Base-by-base conservation (phyloP, 805 yeast species). In the Schwanniomyces polymorphus region DNA sequence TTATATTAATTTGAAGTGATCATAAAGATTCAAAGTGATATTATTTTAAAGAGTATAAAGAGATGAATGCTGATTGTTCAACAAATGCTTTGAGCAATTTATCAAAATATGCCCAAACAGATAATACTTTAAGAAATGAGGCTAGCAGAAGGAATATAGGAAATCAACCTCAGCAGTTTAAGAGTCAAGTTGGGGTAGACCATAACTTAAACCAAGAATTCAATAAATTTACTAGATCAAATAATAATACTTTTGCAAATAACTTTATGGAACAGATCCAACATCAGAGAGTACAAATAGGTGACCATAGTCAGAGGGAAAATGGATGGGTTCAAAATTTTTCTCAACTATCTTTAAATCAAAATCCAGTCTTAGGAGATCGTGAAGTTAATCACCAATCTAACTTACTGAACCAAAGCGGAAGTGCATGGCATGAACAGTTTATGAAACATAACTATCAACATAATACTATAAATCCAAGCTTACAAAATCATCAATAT, bases 61-160 rank as follows among this genome's bases (percentile, higher is more conserved):
- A 31, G 16, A 67, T 64, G 70, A 70, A 70, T 48, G 66, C 42
- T 11, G 66, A 65, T 35, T 78, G 82, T 21, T 77, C 76, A 3
- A 60, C 72, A 4, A 76, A 68, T 49, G 79, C 81, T 11, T 55
- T 77, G 29, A 63, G 63, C 51, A 74, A 71, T 58, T 59, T 77
- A 33, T 53, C 71, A 16, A 66, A 68, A 45, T 77, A 73, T 45
- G 51, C 78, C 0, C 72, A 70, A 45, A 46, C 70, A 31, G 80
- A 76, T 52, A 64, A 54, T 44, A 67, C 79, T 7, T 58, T 75
- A 11, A 72, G 67, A 41, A 60, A 66, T 38, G 77, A 72, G 49
- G 54, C 60, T 27, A 42, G 51, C 2, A 47, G 44, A 34, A 31
- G 35, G 9, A 34, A 45, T 41, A 43, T 41, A 14, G 43, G 25